Evolutionary conservation across 2,329 filamentous ascomycete species (phyloP), one percentile per base, ranked within the genome.

Genomic region (Ophiostoma novo-ulmi): DNA sequence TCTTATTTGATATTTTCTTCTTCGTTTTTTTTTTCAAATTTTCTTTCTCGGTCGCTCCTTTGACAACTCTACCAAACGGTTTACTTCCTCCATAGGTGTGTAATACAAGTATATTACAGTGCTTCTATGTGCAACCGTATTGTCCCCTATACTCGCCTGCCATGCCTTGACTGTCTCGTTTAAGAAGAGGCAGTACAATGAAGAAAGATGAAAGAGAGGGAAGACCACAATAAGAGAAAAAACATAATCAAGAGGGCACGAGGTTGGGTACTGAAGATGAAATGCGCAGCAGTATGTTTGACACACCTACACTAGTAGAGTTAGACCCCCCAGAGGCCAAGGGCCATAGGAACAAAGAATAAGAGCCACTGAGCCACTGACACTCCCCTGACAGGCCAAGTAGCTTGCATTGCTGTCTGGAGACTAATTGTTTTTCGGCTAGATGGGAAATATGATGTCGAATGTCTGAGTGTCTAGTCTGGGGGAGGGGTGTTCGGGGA

Each of bases 351-450:
- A 63, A 64, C 63, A 58, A 67, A 58, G 55, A 39, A 66, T 63
- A n/a, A 5, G 69, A 48, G 48, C 38, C 22, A 61, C 14, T n/a
- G 55, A 20, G 65, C 52, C 61, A 67, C 68, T 38, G 10, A 22
- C 65, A 64, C 14, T 39, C 63, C 69, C 66, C 68, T 70, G 68
- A 68, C 65, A 64, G 36, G 65, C 55, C 68, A 70, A 69, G 68
- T 55, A 55, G 20, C 48, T 26, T 44, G 41, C 11, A 44, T 11
- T 22, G 14, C n/a, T 26, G 52, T 61, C 35, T 63, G 58, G 58
- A 63, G 58, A 35, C 35, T 36, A 31, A 14, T 63, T 63, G 13
- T 63, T 63, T 61, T 63, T 63, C 58, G 58, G 58, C 58, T 63
- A 63, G 52, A 14, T 58, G n/a, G 52, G 22, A 7, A 58, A 58